A percentile compares a stretch with the other conserved stretches of the same genome.
phyloP scores from a whole-genome alignment of 139 green algal genomes.

The Chlamydomonas incerta region DNA sequence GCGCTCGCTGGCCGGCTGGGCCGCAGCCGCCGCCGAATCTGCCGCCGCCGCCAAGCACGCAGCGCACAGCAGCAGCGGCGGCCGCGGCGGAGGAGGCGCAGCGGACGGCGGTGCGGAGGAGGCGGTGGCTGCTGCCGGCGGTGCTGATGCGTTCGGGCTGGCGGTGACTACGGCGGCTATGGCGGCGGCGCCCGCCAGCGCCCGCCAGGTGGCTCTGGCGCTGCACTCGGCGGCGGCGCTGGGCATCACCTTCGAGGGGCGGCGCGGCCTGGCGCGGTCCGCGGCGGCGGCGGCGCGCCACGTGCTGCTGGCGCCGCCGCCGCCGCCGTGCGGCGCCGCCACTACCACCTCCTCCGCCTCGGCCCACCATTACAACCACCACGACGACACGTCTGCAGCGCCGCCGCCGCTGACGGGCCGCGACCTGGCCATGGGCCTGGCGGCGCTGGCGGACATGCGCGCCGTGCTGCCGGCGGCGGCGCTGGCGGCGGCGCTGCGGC shows the following conservation, averaged over 20 bases:
- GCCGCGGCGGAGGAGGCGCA: too few relatives aligned
- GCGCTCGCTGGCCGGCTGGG: neutral
- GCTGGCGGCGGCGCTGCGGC: conserved; percentile 3
- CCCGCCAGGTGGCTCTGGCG: neutral
- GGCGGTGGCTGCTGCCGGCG: too few relatives aligned
- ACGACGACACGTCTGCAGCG: too few relatives aligned
- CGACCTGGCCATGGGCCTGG: conserved; percentile 5
- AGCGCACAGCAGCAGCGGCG: too few relatives aligned
- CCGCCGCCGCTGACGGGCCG: neutral
- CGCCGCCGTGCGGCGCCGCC: neutral
- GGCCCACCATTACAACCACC: too few relatives aligned
- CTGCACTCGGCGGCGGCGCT: conserved; percentile 1
- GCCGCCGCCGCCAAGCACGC: neutral
- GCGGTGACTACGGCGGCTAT: too few relatives aligned
- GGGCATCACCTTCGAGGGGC: neutral
- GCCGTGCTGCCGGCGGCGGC: neutral
- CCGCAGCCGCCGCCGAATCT: neutral
- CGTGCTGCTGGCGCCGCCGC: too few relatives aligned
- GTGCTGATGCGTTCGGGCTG: neutral
- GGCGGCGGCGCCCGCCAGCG: neutral
- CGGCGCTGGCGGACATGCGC: neutral
- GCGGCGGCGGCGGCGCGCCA: neutral
- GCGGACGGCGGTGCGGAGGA: too few relatives aligned
- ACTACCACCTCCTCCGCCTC: neutral
- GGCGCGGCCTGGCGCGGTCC: neutral